These are phyloP conservation scores for Xylariaceae sp. DNA, from an alignment of 2,329 filamentous ascomycete species.

Conservation along the genomic window DNA sequence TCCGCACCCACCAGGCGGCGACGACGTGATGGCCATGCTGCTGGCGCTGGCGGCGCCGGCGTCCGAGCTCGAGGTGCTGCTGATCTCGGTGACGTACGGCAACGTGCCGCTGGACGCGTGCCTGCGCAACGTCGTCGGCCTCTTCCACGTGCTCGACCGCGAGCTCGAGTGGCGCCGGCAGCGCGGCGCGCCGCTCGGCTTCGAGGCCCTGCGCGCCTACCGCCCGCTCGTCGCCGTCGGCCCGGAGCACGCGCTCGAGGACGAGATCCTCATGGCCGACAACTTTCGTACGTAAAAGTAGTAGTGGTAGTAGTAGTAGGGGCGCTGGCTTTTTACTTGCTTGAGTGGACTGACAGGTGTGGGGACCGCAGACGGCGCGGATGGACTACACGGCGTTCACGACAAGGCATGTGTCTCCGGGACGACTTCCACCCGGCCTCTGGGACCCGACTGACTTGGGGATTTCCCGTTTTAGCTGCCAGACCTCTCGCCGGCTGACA, in stretches of 20 bases:
- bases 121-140: conserved; percentile 76
- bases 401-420: conserved; percentile 33
- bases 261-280: conserved; percentile 71
- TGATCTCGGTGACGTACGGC: conserved; percentile 88
- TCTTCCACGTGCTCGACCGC: conserved; percentile 88
- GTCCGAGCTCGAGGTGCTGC: conserved; percentile 76
- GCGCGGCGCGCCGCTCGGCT: conserved; percentile 61
- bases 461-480: conserved; percentile 45
- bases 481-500: conserved; percentile 65
- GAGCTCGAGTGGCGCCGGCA: conserved; percentile 77
- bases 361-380: conserved; percentile 54
- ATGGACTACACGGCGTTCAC: conserved; percentile 73
- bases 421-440: no score
- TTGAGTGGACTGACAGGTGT: background rate
- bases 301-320: no score
- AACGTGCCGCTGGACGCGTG: conserved; percentile 87
- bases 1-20: conserved; percentile 74
- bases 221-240: conserved; percentile 85
- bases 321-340: background rate
- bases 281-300: conserved; percentile 65
- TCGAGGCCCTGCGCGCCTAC: conserved; percentile 60
- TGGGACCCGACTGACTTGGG: no score
- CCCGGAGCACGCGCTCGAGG: conserved; percentile 75
- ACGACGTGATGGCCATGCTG: conserved; percentile 84
- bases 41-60: conserved; percentile 74